Conservation (phyloP, 106 monocot species). For the Acorus gramineus region DNA sequence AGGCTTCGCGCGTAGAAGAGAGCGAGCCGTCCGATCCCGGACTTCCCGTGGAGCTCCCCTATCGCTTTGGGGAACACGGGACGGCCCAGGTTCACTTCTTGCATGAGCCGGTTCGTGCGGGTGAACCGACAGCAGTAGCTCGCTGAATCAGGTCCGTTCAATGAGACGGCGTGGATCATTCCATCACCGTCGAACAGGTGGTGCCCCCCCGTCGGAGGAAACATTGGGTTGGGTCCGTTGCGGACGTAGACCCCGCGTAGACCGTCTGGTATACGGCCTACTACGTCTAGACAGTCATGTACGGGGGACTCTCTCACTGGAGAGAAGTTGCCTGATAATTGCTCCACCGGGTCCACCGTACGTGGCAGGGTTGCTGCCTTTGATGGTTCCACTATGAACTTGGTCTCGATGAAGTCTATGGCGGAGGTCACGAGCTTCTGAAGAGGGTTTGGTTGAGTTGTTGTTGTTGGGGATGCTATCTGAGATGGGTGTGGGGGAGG, state of each 20-base stretch:
- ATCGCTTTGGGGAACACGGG: conserved; percentile 38
- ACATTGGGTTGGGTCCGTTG: conserved; percentile 42
- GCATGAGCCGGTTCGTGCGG: conserved; percentile 28
- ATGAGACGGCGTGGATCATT: conserved; percentile 38
- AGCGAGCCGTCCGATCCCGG: conserved; percentile 25
- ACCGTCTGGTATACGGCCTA: conserved; percentile 16
- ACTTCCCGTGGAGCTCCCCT: conserved; percentile 36
- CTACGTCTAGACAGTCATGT: conserved; percentile 4
- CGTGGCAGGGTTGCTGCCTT: too few relatives aligned
- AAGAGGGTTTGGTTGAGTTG: too few relatives aligned
- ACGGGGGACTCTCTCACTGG: conserved; percentile 22
- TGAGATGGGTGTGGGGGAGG: too few relatives aligned
- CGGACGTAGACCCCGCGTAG: conserved; percentile 28
- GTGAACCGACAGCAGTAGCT: conserved; percentile 42
- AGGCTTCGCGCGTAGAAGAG: conserved; percentile 32
- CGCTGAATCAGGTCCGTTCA: conserved; percentile 10
- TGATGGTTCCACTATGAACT: too few relatives aligned
- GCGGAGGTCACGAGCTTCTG: too few relatives aligned
- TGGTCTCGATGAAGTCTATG: too few relatives aligned
- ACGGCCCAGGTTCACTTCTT: conserved; percentile 25
- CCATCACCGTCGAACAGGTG: conserved; percentile 52
- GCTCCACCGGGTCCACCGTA: too few relatives aligned
- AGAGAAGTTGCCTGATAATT: too few relatives aligned
- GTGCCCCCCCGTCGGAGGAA: conserved; percentile 21
- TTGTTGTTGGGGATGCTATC: too few relatives aligned